These are phyloP conservation scores for Haematococcus sp. DNA, from an alignment of 139 green algal genomes.

Conservation along the genomic window DNA sequence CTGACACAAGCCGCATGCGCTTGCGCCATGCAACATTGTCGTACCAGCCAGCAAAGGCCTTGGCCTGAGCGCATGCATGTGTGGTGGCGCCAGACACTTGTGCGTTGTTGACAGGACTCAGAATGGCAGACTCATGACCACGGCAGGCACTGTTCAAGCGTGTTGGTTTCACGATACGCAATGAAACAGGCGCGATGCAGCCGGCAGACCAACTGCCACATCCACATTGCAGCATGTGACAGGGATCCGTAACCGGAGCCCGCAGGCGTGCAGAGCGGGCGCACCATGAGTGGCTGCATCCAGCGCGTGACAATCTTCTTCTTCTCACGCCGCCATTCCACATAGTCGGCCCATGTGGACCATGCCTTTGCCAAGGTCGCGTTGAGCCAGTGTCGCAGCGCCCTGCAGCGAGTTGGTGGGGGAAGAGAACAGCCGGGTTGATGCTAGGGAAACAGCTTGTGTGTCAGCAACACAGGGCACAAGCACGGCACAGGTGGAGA, in stretches of 20 bases:
- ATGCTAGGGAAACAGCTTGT: too few relatives aligned
- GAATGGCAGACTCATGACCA: too few relatives aligned
- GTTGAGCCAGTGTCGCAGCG: conserved; percentile 32
- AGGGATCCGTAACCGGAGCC: too few relatives aligned
- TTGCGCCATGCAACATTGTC: conserved; percentile 35
- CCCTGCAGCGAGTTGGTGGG: too few relatives aligned
- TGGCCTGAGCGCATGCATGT: conserved; percentile 16
- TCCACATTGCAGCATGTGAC: too few relatives aligned
- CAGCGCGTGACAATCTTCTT: conserved; percentile 44
- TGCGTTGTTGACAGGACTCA: not conserved
- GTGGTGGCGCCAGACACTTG: not conserved
- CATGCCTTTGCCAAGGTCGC: conserved; percentile 32
- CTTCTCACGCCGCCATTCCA: conserved; percentile 27
- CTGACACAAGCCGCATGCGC: conserved; percentile 39
- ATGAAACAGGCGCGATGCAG: too few relatives aligned
- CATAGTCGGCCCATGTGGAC: conserved; percentile 31
- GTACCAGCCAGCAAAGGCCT: conserved; percentile 41
- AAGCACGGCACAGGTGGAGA: too few relatives aligned
- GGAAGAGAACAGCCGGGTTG: too few relatives aligned
- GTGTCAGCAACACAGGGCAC: too few relatives aligned
- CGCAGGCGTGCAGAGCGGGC: not conserved
- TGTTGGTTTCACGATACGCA: too few relatives aligned
- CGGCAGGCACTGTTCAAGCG: too few relatives aligned
- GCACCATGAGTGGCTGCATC: conserved; percentile 53
- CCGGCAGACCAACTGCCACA: too few relatives aligned